A percentile compares a stretch with the other conserved stretches of the same genome.
phyloP scores from a whole-genome alignment of 164 flowering plant species.

The Stephania cephalantha region DNA sequence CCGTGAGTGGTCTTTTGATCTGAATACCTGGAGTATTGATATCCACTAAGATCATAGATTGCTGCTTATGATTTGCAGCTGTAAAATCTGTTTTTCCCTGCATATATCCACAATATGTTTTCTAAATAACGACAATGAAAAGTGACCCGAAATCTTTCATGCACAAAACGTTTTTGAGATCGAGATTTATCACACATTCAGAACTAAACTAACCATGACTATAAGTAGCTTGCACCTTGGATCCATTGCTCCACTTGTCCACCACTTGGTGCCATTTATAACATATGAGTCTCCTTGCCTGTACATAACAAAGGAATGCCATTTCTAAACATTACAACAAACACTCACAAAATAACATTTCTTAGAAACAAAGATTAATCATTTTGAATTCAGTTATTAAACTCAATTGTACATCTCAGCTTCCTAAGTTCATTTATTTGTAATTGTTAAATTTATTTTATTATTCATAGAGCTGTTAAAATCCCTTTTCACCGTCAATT shows the following conservation, averaged over 20 bases:
- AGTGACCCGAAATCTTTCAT: constrained; percentile 3
- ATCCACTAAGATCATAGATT: constrained; percentile 94
- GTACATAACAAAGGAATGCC: constrained; percentile 6
- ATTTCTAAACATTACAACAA: neutral
- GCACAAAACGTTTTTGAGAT: neutral
- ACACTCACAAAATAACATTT: neutral
- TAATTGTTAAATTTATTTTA: neutral
- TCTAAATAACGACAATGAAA: neutral
- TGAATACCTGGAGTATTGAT: constrained; percentile 65
- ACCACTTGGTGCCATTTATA: constrained; percentile 93
- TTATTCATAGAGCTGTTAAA: neutral
- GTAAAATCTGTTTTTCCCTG: constrained; percentile 92
- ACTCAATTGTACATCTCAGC: too few relatives aligned
- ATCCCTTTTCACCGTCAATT: neutral
- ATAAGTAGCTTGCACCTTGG: constrained; percentile 91
- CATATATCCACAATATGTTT: constrained; percentile 13
- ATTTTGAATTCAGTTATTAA: too few relatives aligned
- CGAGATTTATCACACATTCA: constrained; percentile 6
- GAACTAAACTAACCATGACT: constrained; percentile 83
- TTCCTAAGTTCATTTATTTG: too few relatives aligned
- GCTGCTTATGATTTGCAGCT: constrained; percentile 83
- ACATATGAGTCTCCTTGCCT: constrained; percentile 82
- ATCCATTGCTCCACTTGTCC: constrained; percentile 99
- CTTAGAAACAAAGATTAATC: too few relatives aligned
- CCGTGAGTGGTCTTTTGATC: constrained; percentile 71